Percentiles rank a stretch among this genome's conserved stretches.
These are phyloP conservation scores for Acer yangbiense DNA, from an alignment of 345 rosid genomes.

Conservation along the genomic window DNA sequence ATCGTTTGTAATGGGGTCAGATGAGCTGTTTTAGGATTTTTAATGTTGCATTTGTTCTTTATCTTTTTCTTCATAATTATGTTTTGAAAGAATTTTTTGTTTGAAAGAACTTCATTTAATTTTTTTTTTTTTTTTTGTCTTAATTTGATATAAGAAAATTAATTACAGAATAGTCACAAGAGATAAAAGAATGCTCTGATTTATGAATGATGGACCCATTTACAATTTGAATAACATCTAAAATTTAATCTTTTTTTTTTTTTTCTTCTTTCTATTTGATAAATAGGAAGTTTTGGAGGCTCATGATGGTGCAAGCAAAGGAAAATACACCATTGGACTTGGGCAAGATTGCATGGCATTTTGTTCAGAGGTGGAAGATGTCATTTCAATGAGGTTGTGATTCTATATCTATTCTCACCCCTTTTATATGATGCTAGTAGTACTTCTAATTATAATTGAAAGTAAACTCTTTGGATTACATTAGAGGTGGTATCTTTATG, in stretches of 20 bases:
- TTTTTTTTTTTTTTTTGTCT: too few relatives aligned
- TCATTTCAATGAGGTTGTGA: conserved; percentile 91
- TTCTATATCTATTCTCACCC: neutral
- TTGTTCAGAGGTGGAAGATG: conserved; percentile 99
- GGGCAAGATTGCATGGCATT: conserved; percentile 99
- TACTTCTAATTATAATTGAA: neutral
- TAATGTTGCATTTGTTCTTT: too few relatives aligned
- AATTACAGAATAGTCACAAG: neutral
- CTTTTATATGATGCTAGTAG: conserved; percentile 6
- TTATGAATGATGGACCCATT: neutral
- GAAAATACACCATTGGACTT: conserved; percentile 97
- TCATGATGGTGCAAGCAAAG: conserved; percentile 97
- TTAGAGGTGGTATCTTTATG: neutral
- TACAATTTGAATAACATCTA: neutral
- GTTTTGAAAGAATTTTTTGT: neutral
- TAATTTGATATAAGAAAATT: neutral
- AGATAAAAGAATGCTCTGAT: neutral
- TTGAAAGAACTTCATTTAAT: too few relatives aligned
- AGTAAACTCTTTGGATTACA: neutral
- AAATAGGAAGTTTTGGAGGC: conserved; percentile 85
- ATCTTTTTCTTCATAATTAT: too few relatives aligned
- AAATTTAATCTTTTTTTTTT: conserved; percentile 1
- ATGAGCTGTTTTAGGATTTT: neutral
- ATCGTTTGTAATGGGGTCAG: neutral
- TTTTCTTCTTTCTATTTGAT: neutral